These are phyloP conservation scores for Trichophyton benhamiae DNA, from an alignment of 2,329 filamentous ascomycete species.

Conservation along the genomic window DNA sequence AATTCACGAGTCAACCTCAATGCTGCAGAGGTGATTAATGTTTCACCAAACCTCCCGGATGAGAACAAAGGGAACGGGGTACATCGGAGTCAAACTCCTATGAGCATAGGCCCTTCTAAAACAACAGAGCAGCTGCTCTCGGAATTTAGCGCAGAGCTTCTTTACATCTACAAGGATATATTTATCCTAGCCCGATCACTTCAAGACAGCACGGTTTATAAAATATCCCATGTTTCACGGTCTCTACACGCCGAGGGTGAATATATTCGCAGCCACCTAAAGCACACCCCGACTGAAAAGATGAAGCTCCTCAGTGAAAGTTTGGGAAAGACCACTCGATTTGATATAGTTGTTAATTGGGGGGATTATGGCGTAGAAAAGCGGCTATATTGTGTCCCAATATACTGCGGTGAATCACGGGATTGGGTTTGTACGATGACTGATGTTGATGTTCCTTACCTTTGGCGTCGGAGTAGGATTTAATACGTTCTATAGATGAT, in stretches of 20 bases:
- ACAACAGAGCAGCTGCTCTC: constrained; percentile 13
- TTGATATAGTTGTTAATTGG: constrained; percentile 19
- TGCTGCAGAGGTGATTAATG: not conserved
- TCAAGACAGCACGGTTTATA: constrained; percentile 17
- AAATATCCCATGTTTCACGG: constrained; percentile 22
- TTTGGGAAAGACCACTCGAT: constrained; percentile 14
- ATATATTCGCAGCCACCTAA: constrained; percentile 20
- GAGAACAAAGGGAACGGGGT: not conserved
- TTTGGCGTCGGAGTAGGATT: constrained; percentile 12
- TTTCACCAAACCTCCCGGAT: not conserved
- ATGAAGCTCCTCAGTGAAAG: constrained; percentile 14
- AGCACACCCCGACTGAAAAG: constrained; percentile 13
- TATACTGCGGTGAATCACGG: constrained; percentile 15
- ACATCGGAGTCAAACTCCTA: not conserved
- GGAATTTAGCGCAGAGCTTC: constrained; percentile 16
- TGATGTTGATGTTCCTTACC: constrained; percentile 13
- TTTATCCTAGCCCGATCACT: constrained; percentile 19
- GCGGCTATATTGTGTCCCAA: constrained; percentile 21
- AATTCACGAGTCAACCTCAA: not conserved
- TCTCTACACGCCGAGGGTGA: constrained; percentile 16
- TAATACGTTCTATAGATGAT: not conserved
- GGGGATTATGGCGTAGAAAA: constrained; percentile 15
- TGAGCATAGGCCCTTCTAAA: not conserved
- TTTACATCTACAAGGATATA: constrained; percentile 19
- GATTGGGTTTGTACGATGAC: constrained; percentile 21